Evolutionary conservation across 192 early-diverging fungal species (phyloP), one percentile per base, ranked within the genome.

Genomic region (Physocladia obscura): DNA sequence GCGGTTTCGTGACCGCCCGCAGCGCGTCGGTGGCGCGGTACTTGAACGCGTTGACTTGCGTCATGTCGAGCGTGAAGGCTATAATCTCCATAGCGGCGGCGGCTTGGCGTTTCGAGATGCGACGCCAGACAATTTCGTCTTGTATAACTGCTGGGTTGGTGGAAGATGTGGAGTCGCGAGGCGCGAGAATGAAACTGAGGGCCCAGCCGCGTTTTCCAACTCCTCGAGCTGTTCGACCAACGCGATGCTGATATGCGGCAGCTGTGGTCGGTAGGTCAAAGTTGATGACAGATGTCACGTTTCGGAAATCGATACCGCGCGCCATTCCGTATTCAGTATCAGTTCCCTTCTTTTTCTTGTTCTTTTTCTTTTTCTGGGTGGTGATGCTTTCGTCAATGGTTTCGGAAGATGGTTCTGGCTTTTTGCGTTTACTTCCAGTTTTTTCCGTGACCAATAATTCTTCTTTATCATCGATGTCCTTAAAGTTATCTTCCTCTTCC

Each of bases 321-420:
- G 95, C 90, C 22, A 97, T 93, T 26, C 96, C 96, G 74, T 97
- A 97, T 73, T 97, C 96, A 38, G 85, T 83, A 75, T 96, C 93
- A 30, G 84, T 76, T 29, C 82, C 77, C 38, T 80, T 79, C 40
- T 62, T 30, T 34, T 62, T 57, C 62, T 61, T 27, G 64, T 67
- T 17, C 69, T 47, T 72, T 79, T 26, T 81, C 52, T 57, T 79
- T 67, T 38, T 49, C 44, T 57, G 63, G 69, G 67, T 74, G n/a
- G n/a, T n/a, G n/a, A n/a, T n/a, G n/a, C n/a, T n/a, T n/a, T n/a
- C n/a, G n/a, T n/a, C n/a, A n/a, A n/a, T n/a, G n/a, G n/a, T n/a
- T n/a, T n/a, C n/a, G 76, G 4, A 62, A 64, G 26, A 67, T 65
- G 56, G 6, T 4, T 39, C 19, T 8, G 8, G 37, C 39, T 55